Evolutionary conservation across 2,329 filamentous ascomycete genomes (phyloP), one percentile per base, ranked within the genome.

Genomic region (Fusarium sp.): DNA sequence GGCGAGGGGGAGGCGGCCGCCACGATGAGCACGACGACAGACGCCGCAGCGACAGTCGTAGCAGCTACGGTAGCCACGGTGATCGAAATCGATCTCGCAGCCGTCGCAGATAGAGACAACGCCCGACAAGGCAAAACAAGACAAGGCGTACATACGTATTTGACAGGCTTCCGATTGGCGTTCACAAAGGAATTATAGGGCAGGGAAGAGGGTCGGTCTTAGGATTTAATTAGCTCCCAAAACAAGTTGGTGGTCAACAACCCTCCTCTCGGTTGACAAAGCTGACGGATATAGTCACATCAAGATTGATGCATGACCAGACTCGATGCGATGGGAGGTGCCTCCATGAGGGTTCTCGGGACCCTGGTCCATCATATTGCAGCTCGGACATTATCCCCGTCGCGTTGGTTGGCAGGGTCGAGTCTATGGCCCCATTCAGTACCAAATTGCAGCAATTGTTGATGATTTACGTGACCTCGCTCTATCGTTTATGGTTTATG

Each of bases 31-130:
- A 79, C n/a, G 76, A 78, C 44, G 73, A 75, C 55, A 78, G 83
- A 70, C 82, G 83, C 46, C 85, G 87, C 44, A 89, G 87, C 70
- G 85, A 84, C 10, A 88, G 86, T 64, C 84, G 83, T 49, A 84
- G 81, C 70, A 88, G 86, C 75, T 84, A 87, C 55, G 76, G 76
- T 20, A 88, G 85, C 73, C 83, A 87, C 51, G 76, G 74, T 17
- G 82, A 81, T 70, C 81, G 84, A 53, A 84, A 82, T 63, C 81
- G 80, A 56, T 86, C 84, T 40, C 81, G 81, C 55, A 85, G 82
- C 66, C 80, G 78, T 24, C 82, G 82, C 58, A 82, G 83, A 58
- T 81, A 40, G 53, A 31, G 46, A 51, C 46, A 44, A 27, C 38
- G 20, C 66, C 36, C 55, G 55, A 27, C 38, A 36, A 33, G 61